Percentiles rank a stretch among this genome's conserved stretches.
Evolutionary conservation across 1,284 basidiomycete species (phyloP).

Genomic region (Porodaedalea pini): DNA sequence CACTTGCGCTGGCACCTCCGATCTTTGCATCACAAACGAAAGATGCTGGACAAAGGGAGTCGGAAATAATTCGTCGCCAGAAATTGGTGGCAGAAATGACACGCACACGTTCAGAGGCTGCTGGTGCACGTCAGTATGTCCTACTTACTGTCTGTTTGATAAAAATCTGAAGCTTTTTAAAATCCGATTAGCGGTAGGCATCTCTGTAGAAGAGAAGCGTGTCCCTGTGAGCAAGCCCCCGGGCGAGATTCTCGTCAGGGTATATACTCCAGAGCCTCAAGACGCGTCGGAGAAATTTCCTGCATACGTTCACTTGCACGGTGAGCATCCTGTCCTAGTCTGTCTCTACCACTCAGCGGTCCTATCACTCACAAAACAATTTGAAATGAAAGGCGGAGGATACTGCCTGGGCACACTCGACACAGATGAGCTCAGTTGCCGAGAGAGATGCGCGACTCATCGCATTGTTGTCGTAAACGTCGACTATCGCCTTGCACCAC

Average conservation of each 20-base stretch:
- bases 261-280: slow-evolving; percentile 12
- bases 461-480: slow-evolving; percentile 26
- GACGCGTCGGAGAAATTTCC: slow-evolving; percentile 10
- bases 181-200: slow-evolving; percentile 1
- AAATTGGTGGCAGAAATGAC: not conserved
- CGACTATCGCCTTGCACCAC: slow-evolving; percentile 34
- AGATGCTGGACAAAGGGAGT: not conserved
- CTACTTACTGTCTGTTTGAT: not conserved
- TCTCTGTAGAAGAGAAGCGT: slow-evolving; percentile 7
- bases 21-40: too few relatives aligned
- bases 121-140: not conserved
- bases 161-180: not conserved
- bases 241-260: slow-evolving; percentile 11
- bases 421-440: slow-evolving; percentile 23
- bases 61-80: not conserved
- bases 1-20: not conserved
- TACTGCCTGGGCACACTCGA: slow-evolving; percentile 21
- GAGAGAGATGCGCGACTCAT: slow-evolving; percentile 19
- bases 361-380: not conserved
- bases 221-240: slow-evolving; percentile 2
- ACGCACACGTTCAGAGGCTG: not conserved
- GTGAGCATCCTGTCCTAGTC: not conserved
- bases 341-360: not conserved
- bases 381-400: slow-evolving; percentile 11
- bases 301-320: slow-evolving; percentile 10